Conservation (phyloP, 768 basidiomycete species). For the Leucosporidium scottii region DNA sequence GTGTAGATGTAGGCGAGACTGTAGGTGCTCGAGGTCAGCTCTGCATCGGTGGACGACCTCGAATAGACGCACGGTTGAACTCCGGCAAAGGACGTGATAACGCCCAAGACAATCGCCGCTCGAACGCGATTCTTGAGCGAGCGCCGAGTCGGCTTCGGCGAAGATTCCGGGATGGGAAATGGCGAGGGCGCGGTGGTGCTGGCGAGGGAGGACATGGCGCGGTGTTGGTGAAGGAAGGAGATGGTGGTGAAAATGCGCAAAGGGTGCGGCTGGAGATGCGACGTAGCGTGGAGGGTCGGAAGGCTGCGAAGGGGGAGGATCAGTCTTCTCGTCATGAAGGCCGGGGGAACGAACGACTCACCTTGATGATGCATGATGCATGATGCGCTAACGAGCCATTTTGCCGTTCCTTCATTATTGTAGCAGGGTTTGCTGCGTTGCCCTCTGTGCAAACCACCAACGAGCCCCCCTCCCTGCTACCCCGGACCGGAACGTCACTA, state of each 20-base stretch:
- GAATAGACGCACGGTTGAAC: neutral
- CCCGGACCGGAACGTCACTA: neutral
- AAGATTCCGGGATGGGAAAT: neutral
- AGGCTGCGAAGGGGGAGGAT: too few species aligned
- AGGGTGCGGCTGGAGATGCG: neutral
- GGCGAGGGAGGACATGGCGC: neutral
- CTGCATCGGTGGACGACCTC: neutral
- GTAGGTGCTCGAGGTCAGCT: neutral
- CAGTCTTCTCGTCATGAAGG: too few species aligned
- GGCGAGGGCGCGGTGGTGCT: neutral
- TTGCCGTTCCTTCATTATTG: too few species aligned
- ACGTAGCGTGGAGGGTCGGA: neutral
- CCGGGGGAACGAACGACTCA: too few species aligned
- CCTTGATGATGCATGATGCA: too few species aligned
- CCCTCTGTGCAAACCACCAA: too few species aligned
- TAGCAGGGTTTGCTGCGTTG: too few species aligned
- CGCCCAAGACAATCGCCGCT: neutral
- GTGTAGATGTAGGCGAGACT: neutral
- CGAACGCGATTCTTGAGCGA: neutral
- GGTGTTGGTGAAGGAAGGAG: neutral
- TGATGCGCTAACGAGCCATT: too few species aligned
- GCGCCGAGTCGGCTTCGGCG: neutral
- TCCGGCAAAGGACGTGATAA: neutral
- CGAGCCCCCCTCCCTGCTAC: too few species aligned
- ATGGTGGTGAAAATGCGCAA: neutral